A percentile compares a stretch with the other conserved stretches of the same genome.
These are phyloP conservation scores for Metarhizium brunneum DNA, from an alignment of 2,329 filamentous ascomycete genomes.

Conservation along the genomic window DNA sequence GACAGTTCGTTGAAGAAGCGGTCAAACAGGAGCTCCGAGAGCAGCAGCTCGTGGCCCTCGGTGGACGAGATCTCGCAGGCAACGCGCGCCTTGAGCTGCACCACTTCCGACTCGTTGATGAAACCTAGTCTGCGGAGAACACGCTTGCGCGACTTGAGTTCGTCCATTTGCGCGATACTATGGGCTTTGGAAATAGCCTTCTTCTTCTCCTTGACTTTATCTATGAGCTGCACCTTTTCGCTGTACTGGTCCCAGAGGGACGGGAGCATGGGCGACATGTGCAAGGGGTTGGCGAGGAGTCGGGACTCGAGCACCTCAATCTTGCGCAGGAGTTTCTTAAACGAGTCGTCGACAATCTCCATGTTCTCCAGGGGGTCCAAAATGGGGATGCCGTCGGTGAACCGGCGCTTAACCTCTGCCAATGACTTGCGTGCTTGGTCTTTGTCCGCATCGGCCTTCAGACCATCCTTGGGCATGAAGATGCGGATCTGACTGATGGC, in stretches of 20 bases:
- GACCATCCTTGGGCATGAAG: conserved; percentile 65
- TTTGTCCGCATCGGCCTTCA: conserved; percentile 57
- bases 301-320: conserved; percentile 94
- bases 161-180: conserved; percentile 86
- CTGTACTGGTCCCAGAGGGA: conserved; percentile 83
- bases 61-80: conserved; percentile 94
- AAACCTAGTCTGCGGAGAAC: conserved; percentile 90
- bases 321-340: conserved; percentile 89
- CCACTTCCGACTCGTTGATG: conserved; percentile 90
- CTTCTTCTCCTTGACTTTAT: conserved; percentile 80
- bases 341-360: conserved; percentile 83
- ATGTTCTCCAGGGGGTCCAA: conserved; percentile 95
- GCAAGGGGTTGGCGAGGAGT: conserved; percentile 78
- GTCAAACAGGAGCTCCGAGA: conserved; percentile 91
- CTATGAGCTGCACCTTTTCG: conserved; percentile 63
- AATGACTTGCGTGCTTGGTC: conserved; percentile 60
- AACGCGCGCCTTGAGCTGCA: conserved; percentile 92
- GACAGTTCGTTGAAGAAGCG: conserved; percentile 95
- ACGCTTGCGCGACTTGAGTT: conserved; percentile 91
- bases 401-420: conserved; percentile 73
- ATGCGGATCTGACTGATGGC: conserved; percentile 76
- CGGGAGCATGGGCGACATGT: conserved; percentile 77
- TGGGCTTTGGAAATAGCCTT: conserved; percentile 78
- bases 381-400: conserved; percentile 83
- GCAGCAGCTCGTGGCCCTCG: conserved; percentile 81